Conservation (phyloP, 768 basidiomycete genomes). For the Tephrocybe sp. region DNA sequence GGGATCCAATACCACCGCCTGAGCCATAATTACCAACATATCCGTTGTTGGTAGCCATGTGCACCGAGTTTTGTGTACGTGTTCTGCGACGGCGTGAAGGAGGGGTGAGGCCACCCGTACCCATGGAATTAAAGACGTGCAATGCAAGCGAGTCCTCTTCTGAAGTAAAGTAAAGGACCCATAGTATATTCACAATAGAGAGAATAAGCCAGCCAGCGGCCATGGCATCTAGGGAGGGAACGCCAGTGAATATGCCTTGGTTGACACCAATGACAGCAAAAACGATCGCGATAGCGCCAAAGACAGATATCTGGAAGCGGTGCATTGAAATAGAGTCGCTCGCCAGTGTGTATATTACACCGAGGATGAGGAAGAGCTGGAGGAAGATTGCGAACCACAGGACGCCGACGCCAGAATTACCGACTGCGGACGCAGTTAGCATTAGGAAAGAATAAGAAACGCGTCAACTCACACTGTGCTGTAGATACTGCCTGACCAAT, state of each 20-base stretch:
- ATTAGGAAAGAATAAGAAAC: conserved; percentile 1
- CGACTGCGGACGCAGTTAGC: conserved; percentile 27
- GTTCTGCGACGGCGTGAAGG: conserved; percentile 79
- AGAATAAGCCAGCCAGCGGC: conserved; percentile 94
- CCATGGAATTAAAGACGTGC: conserved; percentile 84
- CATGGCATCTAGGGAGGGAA: conserved; percentile 69
- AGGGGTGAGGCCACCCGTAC: conserved; percentile 80
- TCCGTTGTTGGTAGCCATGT: conserved; percentile 60
- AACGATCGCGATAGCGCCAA: conserved; percentile 83
- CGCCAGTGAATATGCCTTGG: conserved; percentile 56
- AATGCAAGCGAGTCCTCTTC: conserved; percentile 89
- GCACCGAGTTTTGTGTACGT: conserved; percentile 56
- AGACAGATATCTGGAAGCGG: conserved; percentile 85
- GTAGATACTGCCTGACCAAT: conserved; percentile 69
- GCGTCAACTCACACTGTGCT: conserved; percentile 41
- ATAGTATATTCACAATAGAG: conserved; percentile 87
- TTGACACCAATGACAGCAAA: conserved; percentile 80
- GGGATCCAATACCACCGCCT: conserved; percentile 70
- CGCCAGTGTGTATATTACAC: conserved; percentile 74
- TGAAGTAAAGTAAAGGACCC: conserved; percentile 96
- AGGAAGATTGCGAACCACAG: conserved; percentile 88
- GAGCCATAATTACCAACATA: conserved; percentile 61
- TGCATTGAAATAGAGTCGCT: conserved; percentile 92
- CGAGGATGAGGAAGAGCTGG: conserved; percentile 67
- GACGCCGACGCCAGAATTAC: conserved; percentile 49